Evolutionary conservation across 2,329 filamentous ascomycete genomes (phyloP).

Genomic region (Aspergillus tamarii): DNA sequence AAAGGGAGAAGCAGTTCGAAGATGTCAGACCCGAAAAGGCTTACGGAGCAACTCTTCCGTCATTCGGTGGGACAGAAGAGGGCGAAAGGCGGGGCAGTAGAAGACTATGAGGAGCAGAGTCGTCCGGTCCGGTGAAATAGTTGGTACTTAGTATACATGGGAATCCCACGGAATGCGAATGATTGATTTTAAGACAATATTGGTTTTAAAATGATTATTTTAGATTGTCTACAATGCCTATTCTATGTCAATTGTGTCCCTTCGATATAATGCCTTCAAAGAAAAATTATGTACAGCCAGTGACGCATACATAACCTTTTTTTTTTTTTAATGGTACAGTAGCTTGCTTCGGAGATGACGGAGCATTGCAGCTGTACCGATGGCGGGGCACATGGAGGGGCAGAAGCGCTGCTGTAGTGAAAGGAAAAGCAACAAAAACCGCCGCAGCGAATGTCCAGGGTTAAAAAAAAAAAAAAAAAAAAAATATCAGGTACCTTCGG

Average conservation of each 20-base stretch:
- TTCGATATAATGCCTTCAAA: neutral
- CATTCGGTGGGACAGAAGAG: constrained; percentile 33
- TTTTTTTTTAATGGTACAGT: neutral
- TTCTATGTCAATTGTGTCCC: neutral
- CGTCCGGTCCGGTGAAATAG: constrained; percentile 33
- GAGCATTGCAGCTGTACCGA: constrained; percentile 11
- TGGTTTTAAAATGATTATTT: neutral
- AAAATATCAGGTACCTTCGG: constrained; percentile 18
- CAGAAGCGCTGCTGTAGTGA: constrained; percentile 1
- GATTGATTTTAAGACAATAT: neutral
- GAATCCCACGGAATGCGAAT: constrained; percentile 7
- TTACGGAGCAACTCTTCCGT: constrained; percentile 43
- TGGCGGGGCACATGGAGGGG: constrained; percentile 28
- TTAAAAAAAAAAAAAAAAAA: constrained; percentile 1
- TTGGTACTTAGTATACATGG: constrained; percentile 3
- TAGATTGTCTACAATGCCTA: neutral
- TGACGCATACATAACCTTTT: neutral
- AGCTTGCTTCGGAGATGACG: constrained; percentile 15
- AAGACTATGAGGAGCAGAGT: constrained; percentile 36
- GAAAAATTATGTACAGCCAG: neutral
- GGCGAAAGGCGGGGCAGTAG: constrained; percentile 25
- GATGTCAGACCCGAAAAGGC: constrained; percentile 23
- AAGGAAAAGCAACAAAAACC: neutral
- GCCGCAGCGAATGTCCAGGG: neutral
- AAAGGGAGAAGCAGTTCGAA: constrained; percentile 28